Evolutionary conservation across 202 grass and related monocot genomes (phyloP).

Genomic region (Schoenoplectus triqueter): DNA sequence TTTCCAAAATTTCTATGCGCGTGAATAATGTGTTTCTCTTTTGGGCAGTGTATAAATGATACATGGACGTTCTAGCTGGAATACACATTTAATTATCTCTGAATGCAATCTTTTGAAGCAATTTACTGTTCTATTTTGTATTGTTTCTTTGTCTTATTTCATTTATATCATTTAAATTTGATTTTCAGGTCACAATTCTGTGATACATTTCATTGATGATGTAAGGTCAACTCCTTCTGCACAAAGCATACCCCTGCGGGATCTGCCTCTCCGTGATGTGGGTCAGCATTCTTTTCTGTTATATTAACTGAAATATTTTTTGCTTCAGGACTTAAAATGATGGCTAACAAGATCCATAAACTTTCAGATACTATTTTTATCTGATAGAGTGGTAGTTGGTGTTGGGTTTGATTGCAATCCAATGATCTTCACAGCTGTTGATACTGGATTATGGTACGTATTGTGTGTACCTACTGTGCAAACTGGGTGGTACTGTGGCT

Average conservation of each 20-base stretch:
- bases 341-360: slow-evolving; percentile 40
- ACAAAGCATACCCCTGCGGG: slow-evolving; percentile 78
- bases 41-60: background rate
- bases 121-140: background rate
- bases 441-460: slow-evolving; percentile 92
- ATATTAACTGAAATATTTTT: slow-evolving; percentile 39
- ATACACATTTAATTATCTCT: background rate
- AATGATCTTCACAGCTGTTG: slow-evolving; percentile 82
- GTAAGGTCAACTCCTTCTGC: slow-evolving; percentile 75
- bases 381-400: slow-evolving; percentile 79
- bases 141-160: slow-evolving; percentile 4
- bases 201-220: slow-evolving; percentile 96
- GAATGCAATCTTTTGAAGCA: background rate
- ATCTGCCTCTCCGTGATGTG: slow-evolving; percentile 99
- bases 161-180: slow-evolving; percentile 18
- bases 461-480: background rate
- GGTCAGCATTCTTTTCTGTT: slow-evolving; percentile 96
- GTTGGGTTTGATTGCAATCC: slow-evolving; percentile 99
- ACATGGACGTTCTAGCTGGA: background rate
- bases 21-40: background rate
- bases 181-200: slow-evolving; percentile 89
- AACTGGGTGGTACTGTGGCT: background rate
- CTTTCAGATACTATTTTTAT: slow-evolving; percentile 86
- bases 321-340: slow-evolving; percentile 48
- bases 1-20: background rate